Evolutionary conservation across 495 filamentous ascomycete species (phyloP).

Genomic region (Xanthoparmelia taractica): DNA sequence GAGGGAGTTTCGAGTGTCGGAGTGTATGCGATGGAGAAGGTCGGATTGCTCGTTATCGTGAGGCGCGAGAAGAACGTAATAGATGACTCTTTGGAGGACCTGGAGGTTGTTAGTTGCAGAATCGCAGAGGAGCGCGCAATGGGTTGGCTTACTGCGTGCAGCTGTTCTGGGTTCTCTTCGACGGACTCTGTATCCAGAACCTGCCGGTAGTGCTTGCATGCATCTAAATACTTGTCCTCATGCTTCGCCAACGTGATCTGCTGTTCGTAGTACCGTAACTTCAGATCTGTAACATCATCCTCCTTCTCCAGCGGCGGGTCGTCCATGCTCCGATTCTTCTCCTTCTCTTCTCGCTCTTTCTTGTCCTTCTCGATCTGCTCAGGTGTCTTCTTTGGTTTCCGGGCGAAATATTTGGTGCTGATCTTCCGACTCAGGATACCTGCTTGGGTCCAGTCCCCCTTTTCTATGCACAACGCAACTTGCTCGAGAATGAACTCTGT

Average conservation of each 20-base stretch:
- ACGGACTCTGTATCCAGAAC: conserved; percentile 93
- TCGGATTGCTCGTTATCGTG: conserved; percentile 99
- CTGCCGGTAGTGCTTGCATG: conserved; percentile 93
- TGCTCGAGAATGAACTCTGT: conserved; percentile 96
- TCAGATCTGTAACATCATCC: conserved; percentile 92
- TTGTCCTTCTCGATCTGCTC: conserved; percentile 84
- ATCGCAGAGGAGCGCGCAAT: background rate
- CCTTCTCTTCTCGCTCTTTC: conserved; percentile 73
- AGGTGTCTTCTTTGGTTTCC: conserved; percentile 79
- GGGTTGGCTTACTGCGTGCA: conserved; percentile 60
- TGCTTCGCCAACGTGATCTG: conserved; percentile 93
- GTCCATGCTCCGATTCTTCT: conserved; percentile 60
- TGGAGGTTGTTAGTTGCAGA: conserved; percentile 26
- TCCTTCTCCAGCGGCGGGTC: conserved; percentile 67
- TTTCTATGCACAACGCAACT: conserved; percentile 90
- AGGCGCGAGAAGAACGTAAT: conserved; percentile 91
- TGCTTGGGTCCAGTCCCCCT: conserved; percentile 91
- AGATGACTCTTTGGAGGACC: conserved; percentile 88
- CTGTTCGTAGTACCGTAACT: conserved; percentile 92
- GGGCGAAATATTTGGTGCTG: conserved; percentile 80
- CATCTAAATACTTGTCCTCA: conserved; percentile 92
- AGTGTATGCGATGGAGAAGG: conserved; percentile 83
- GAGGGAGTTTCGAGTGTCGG: conserved; percentile 54
- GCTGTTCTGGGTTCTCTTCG: conserved; percentile 75
- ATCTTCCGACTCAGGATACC: conserved; percentile 93